These are phyloP conservation scores for Sicyos baderoa DNA, from an alignment of 306 rosid species.

Conservation along the genomic window DNA sequence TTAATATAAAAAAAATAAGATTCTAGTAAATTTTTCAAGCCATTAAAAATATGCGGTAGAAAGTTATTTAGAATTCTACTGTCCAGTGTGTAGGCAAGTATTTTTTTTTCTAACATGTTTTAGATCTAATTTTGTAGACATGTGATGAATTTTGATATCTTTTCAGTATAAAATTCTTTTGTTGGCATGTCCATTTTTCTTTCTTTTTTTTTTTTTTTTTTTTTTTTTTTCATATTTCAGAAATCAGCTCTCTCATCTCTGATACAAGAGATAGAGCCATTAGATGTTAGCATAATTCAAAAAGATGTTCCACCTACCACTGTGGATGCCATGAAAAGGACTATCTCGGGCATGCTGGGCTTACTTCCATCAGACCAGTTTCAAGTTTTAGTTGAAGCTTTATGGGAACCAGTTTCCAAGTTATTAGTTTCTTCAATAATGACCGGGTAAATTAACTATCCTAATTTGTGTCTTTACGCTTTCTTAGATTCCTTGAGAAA, in stretches of 20 bases:
- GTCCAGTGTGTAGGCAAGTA: neutral
- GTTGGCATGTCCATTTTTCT: neutral
- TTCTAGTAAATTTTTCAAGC: neutral
- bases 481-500: slow-evolving; percentile 1
- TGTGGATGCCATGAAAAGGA: slow-evolving; percentile 91
- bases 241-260: slow-evolving; percentile 55
- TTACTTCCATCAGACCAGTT: slow-evolving; percentile 88
- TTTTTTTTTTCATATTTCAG: slow-evolving; percentile 31
- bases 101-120: neutral
- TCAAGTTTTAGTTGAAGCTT: slow-evolving; percentile 73
- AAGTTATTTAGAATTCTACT: neutral
- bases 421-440: slow-evolving; percentile 83
- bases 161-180: neutral
- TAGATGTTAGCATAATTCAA: slow-evolving; percentile 72
- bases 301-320: slow-evolving; percentile 81
- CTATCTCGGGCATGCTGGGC: slow-evolving; percentile 90
- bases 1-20: neutral
- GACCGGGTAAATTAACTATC: slow-evolving; percentile 60
- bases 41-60: neutral
- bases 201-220: too few species aligned
- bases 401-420: slow-evolving; percentile 89
- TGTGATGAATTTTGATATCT: neutral
- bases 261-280: slow-evolving; percentile 90
- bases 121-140: neutral
- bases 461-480: neutral